Base-by-base conservation (phyloP, 2,329 filamentous ascomycete genomes). In the Pseudogymnoascus sp. region DNA sequence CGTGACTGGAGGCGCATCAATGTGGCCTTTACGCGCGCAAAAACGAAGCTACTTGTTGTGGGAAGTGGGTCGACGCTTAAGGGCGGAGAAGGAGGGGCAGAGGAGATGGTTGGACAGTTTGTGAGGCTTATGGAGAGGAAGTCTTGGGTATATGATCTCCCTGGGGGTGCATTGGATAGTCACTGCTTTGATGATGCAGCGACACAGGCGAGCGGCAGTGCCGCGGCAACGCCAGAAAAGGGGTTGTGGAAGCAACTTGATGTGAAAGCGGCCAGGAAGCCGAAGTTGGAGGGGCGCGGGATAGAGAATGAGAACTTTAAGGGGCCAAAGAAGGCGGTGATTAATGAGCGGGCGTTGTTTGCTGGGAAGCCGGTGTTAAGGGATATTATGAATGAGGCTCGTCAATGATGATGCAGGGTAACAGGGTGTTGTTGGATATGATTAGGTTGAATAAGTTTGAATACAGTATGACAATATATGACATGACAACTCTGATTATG, bases 1-100 rank as follows among this genome's bases (percentile, higher is more conserved):
- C 89, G 88, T 63, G 94, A 99, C 73, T 95, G 91, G 89, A 80
- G 94, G 61, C 79, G 94, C 57, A 91, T 99, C 71, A 99, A 99
- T 68, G 94, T 99, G 3, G 94, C 94, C 0, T 90, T 99, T 65
- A 99, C 94, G 3, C 81, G 94, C 28, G 94, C 94, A 20, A 90
- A 92, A 71, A 94, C 89, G 0, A 99, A 99, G 76, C 77, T 99
- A 35, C 79, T 99, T 1, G 88, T 99, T 11, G 74, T 99, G 0
- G 94, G 94, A 8, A 95, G 90, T 72, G 83, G 84, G 70, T 80
- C 79, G 61, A 99, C 94, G 0, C 77, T 99, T n/a, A 75, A 76
- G 12, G 70, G 70, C 0, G 78, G 84, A 9, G 81, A 87, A 59
- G 86, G 78, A n/a, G 85, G 78, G 16, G 65, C 63, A 6, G 86